phyloP scores from a whole-genome alignment of 768 basidiomycete species.

The Tubosaeta sp. region DNA sequence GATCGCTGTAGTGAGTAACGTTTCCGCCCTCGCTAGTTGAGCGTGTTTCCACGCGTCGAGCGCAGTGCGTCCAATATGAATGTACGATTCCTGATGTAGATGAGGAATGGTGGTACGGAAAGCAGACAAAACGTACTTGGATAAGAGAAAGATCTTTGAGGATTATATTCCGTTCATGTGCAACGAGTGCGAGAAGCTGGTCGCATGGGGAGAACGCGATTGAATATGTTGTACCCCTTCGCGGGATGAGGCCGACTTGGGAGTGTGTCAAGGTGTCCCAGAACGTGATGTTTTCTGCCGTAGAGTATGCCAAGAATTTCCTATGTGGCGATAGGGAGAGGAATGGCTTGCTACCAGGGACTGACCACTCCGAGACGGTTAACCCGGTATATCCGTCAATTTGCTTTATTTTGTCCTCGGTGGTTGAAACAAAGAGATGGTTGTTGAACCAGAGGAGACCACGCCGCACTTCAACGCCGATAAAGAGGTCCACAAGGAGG shows the following conservation, averaged over 20 bases:
- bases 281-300: background rate
- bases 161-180: background rate
- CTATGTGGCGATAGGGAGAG: background rate
- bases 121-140: background rate
- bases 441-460: background rate
- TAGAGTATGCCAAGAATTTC: background rate
- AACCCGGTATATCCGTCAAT: background rate
- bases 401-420: background rate
- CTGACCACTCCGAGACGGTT: background rate
- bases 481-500: background rate
- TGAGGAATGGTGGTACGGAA: too few species aligned
- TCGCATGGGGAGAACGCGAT: background rate
- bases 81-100: background rate
- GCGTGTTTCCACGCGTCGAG: background rate
- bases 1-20: background rate
- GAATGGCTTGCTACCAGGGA: background rate
- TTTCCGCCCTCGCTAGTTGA: background rate
- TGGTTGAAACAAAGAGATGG: background rate
- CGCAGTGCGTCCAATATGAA: background rate
- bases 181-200: background rate
- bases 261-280: background rate
- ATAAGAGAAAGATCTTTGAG: background rate
- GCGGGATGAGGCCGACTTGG: background rate
- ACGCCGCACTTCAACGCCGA: background rate
- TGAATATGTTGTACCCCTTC: background rate